Evolutionary conservation across 345 rosid genomes (phyloP).

Genomic region (Sisymbrium altissimum): DNA sequence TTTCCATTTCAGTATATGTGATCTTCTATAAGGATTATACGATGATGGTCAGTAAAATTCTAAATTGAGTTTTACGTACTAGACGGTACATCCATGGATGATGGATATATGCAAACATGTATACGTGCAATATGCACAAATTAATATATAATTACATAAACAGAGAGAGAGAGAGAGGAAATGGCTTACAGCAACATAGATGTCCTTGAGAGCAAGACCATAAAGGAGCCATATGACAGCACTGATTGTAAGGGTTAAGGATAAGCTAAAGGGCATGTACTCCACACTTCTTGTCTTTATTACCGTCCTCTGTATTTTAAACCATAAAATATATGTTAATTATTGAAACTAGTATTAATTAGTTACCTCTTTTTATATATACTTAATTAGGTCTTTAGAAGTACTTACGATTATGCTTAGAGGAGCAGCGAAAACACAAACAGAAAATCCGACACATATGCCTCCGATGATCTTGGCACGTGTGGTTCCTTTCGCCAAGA

Average conservation of each 20-base stretch:
- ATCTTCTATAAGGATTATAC: not conserved
- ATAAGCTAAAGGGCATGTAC: conserved; percentile 62
- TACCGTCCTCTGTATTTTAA: conserved; percentile 36
- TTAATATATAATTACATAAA: not conserved
- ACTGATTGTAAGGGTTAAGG: conserved; percentile 49
- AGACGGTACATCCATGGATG: not conserved
- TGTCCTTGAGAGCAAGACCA: conserved; percentile 48
- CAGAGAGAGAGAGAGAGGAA: not conserved
- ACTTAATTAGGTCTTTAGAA: not conserved
- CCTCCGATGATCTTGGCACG: conserved; percentile 54
- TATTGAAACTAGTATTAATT: not conserved
- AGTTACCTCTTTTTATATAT: not conserved
- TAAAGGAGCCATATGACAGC: conserved; percentile 57
- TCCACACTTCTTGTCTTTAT: conserved; percentile 59
- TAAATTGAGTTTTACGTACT: not conserved
- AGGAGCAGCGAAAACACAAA: conserved; percentile 61
- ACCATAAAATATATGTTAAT: not conserved
- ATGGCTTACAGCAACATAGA: conserved; percentile 46
- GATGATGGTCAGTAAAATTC: not conserved
- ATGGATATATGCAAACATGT: not conserved
- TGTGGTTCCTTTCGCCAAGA: conserved; percentile 39
- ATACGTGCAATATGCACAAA: not conserved
- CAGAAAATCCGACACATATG: conserved; percentile 46
- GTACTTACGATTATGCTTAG: conserved; percentile 51
- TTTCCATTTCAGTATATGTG: not conserved